Conservation (phyloP, 176 grass and related monocot species). For the maize (Zea mays) region Zm-B73-REFERENCE-NAM-5.0 NC_050098.1:6252501-6253000, state of each 20-base stretch:
- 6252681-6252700: background rate
- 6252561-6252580: background rate
- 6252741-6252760: background rate
- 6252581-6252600: background rate
- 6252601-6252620: slow-evolving; percentile 29
- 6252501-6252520: background rate
- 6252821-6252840: slow-evolving; percentile 37
- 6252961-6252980: too few species aligned
- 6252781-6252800: slow-evolving; percentile 35
- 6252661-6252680: background rate
- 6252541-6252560: background rate
- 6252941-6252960: too few species aligned
- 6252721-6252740: slow-evolving; percentile 45
- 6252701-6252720: slow-evolving; percentile 31
- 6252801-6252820: slow-evolving; percentile 26
- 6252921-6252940: too few species aligned
- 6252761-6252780: slow-evolving; percentile 39
- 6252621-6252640: slow-evolving; percentile 41
- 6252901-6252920: too few species aligned
- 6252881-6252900: background rate
- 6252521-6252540: background rate
- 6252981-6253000: too few species aligned
- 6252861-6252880: slow-evolving; percentile 5
- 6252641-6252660: background rate
- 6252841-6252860: background rate